A percentile compares a stretch with the other conserved stretches of the same genome.
Conservation (phyloP, 352 stramenopile species). For the Phytophthora pini region DNA sequence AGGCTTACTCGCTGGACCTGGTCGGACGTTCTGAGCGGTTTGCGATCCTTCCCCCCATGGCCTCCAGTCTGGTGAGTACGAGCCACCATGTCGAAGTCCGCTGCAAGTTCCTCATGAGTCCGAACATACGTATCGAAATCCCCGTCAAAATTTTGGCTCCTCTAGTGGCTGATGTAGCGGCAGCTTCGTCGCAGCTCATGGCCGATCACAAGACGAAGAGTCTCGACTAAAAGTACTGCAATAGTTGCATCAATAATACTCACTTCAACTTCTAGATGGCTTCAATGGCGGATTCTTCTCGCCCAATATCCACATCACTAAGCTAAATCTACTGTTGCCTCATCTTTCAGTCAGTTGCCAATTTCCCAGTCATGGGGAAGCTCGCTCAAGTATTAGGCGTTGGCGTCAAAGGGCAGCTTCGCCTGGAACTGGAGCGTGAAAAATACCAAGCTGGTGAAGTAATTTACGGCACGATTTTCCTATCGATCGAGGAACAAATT, state of each 20-base stretch:
- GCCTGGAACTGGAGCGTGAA: constrained; percentile 17
- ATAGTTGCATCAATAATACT: background rate
- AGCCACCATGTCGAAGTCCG: constrained; percentile 29
- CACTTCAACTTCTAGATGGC: constrained; percentile 19
- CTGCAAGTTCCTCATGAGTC: constrained; percentile 35
- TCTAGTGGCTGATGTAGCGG: constrained; percentile 2
- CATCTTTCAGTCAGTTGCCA: constrained; percentile 5
- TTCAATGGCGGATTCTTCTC: constrained; percentile 11
- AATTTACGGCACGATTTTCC: constrained; percentile 19
- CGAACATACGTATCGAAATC: constrained; percentile 35
- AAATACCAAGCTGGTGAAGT: constrained; percentile 25
- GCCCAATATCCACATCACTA: background rate
- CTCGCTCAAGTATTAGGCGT: constrained; percentile 25
- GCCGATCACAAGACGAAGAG: constrained; percentile 19
- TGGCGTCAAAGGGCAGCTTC: constrained; percentile 19
- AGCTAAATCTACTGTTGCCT: background rate
- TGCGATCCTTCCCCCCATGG: constrained; percentile 21
- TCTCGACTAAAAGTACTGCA: background rate
- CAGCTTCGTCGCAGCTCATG: constrained; percentile 5
- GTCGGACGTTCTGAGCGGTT: constrained; percentile 22
- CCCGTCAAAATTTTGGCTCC: constrained; percentile 31
- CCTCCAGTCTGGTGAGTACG: constrained; percentile 21
- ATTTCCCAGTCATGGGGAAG: constrained; percentile 17
- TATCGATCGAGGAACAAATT: constrained; percentile 24
- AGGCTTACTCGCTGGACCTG: constrained; percentile 27